Base-by-base conservation (phyloP, 202 grass and related monocot genomes). In the Brachypodium distachyon region DNA sequence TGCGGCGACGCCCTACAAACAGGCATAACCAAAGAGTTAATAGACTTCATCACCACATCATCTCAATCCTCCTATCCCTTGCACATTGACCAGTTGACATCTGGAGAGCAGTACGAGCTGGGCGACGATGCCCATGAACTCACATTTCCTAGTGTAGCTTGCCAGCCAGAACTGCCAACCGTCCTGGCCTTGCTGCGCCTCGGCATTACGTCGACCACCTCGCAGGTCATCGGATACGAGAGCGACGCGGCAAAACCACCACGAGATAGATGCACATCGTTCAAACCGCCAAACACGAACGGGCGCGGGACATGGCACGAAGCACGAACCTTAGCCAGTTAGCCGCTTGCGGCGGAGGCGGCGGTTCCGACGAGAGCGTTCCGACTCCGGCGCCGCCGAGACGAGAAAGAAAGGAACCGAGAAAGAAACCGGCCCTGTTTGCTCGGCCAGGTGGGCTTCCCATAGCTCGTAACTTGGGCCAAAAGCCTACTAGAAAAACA, bases 121-220 rank as follows among this genome's bases (percentile, higher is more conserved):
- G 0, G 21, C 25, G 23, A 11, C 55, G 21, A 43, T 33, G 6
- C 54, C 61, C 34, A 44, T 28, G 17, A 17, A 17, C 27, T 17
- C 7, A 31, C 12, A 6, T 39, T 28, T 49, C 21, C 52, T 53
- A 41, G 0, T 19, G 0, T 19, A 29, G 22, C 12, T 61, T 23
- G 9, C 7, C 65, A 27, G 57, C 57, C 21, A 19, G 9, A 23
- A 6, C 32, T 5, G 27, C 26, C 26, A 53, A 61, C 3, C 2
- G 2, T n/a, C 1, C 37, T 22, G 2, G 14, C 27, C 21, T 26
- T 25, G 19, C 22, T n/a, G 23, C 9, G 3, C 12, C 26, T 6
- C n/a, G 17, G 13, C 79, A 88, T 80, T 88, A 44, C 54, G 29
- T 84, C 69, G 70, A 88, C 49, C 47, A 80, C 8, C 46, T 3